Base-by-base conservation (phyloP, 1,284 basidiomycete species). In the Marasmius fiardii region DNA sequence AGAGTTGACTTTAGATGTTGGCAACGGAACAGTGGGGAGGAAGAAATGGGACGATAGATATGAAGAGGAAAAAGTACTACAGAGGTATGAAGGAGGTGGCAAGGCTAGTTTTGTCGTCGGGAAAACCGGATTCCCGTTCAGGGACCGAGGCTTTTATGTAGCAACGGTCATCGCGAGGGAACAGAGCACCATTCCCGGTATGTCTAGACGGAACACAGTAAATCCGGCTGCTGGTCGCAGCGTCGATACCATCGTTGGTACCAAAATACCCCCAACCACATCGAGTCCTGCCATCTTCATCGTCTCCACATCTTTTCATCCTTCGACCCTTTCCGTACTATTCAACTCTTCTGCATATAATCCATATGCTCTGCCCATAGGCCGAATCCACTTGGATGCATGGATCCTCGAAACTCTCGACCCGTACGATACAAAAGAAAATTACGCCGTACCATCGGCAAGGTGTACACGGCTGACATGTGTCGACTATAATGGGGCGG, bases 321-420 rank as follows among this genome's bases (percentile, higher is more conserved):
- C 93, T 47, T 89, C 92, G 65, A 86, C 82, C 61, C 88, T 92
- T 1, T 86, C 87, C 1, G 83, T 91, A 0, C 89, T 87, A 6
- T 92, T 92, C 71, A 85, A 84, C 58, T 79, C 86, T 0, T 77
- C 83, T 0, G 84, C 83, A 0, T 79, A 93, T 71, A 98, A 99
- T 66, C 79, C 92, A 0, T 81, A 83, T 50, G 68, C 60, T 0
- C 76, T 95, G 12, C 92, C 93, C 0, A 74, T 92, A 8, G 95
- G 94, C 0, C 85, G 90, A 20, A 77, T 95, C 44, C 87, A 93
- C 60, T 75, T 99, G 2, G 95, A 98, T 63, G 96, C 92, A 0
- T 99, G 97, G 97, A 88, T 98, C 44, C 72, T 98, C 61, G 95
- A 99, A 74, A 98, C 95, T 1, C 80, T 99, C 44, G 96, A 99